phyloP scores from a whole-genome alignment of 2,329 filamentous ascomycete species.

The Botryotinia globosa region DNA sequence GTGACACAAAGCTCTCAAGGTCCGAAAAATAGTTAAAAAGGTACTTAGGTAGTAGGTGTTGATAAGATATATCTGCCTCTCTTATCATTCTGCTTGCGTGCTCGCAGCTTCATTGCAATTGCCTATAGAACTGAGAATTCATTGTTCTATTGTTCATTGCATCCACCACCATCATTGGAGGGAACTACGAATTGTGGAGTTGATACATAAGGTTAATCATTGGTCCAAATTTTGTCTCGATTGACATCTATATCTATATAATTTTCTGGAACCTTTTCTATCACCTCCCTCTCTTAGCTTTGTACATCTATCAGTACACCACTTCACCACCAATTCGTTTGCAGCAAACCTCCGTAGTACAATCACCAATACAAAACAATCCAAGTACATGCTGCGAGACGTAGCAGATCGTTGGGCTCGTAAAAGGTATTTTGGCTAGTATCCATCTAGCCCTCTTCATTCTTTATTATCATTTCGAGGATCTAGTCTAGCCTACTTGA shows the following conservation, averaged over 20 bases:
- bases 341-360: neutral
- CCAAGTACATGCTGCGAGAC: conserved; percentile 51
- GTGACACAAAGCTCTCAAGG: neutral
- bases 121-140: neutral
- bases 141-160: neutral
- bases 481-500: conserved; percentile 11
- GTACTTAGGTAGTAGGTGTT: neutral
- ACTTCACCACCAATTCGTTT: neutral
- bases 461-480: conserved; percentile 12
- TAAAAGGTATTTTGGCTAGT: conserved; percentile 46
- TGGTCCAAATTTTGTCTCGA: neutral
- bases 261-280: conserved; percentile 10
- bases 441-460: conserved; percentile 16
- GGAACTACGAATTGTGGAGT: neutral
- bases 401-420: conserved; percentile 50
- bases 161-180: neutral
- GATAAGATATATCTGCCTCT: neutral
- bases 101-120: neutral
- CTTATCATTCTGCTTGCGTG: conserved; percentile 2
- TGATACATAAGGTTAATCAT: neutral
- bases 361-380: conserved; percentile 6
- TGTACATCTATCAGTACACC: neutral
- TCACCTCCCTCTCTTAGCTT: neutral
- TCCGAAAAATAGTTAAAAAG: neutral
- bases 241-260: neutral